Conservation (phyloP, 2,329 filamentous ascomycete genomes). For the Sclerotinia glacialis region DNA sequence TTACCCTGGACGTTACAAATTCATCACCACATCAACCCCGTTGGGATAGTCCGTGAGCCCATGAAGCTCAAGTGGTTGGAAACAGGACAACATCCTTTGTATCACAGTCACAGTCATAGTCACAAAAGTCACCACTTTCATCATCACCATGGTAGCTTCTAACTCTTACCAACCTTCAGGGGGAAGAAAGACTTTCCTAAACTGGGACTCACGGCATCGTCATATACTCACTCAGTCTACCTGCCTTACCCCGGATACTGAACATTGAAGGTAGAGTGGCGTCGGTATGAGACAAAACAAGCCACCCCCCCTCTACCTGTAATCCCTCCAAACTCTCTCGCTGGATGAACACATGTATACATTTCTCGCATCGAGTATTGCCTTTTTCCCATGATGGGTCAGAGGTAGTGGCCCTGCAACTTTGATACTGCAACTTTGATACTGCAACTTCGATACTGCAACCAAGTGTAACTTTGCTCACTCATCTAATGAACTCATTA, state of each 20-base stretch:
- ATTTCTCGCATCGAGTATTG: conserved; percentile 11
- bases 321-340: conserved; percentile 20
- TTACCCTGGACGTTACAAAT: conserved; percentile 34
- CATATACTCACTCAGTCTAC: conserved; percentile 31
- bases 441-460: conserved; percentile 27
- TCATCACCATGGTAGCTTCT: conserved; percentile 6
- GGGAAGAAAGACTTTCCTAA: neutral
- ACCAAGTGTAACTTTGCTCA: conserved; percentile 18
- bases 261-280: conserved; percentile 32
- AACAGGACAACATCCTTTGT: conserved; percentile 12
- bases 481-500: conserved; percentile 12
- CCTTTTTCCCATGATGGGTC: conserved; percentile 30
- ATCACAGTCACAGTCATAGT: too few relatives aligned
- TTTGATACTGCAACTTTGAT: conserved; percentile 27
- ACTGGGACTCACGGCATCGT: conserved; percentile 26
- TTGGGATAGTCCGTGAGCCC: conserved; percentile 26
- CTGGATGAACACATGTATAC: conserved; percentile 35
- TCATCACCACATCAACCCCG: conserved; percentile 9
- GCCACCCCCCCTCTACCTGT: conserved; percentile 36
- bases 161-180: conserved; percentile 1
- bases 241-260: conserved; percentile 36
- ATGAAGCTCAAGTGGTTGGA: conserved; percentile 20
- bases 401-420: conserved; percentile 21
- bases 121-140: conserved; percentile 4
- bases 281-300: conserved; percentile 36